Base-by-base conservation (phyloP, 1,284 basidiomycete genomes). In the Ganoderma sinense region DNA sequence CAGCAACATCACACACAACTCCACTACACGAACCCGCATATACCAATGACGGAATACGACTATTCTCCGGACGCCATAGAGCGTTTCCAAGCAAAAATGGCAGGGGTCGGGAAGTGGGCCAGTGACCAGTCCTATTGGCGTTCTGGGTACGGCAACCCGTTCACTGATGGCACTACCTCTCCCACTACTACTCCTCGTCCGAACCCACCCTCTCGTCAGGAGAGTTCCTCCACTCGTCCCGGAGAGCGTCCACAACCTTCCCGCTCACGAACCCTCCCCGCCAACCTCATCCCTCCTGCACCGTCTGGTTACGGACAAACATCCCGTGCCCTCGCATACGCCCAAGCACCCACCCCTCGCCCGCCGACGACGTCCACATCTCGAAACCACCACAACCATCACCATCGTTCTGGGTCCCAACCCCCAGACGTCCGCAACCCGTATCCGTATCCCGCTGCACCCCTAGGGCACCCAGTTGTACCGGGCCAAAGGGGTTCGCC, bases 1-100 rank as follows among this genome's bases (percentile, higher is more conserved):
- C 39, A 7, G 2, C 31, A 41, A 18, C 63, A 68, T 41, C 62
- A 11, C 41, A 55, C 58, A 51, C 29, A 8, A 23, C 36, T 66
- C 75, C 43, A 40, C 53, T 41, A n/a, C 33, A 43, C 33, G 8
- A 53, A 13, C 13, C 13, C 48, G 23, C 48, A 53, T 26, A 53
- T 1, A 51, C 23, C 53, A 62, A 87, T 87, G 86, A 87, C 86
- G 16, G 86, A 87, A 75, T 87, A 87, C 82, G 86, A 87, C 80
- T 87, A 84, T 78, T 88, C 86, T 51, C 86, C 86, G 58, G 86
- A 81, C 64, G 86, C 85, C 33, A 81, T 82, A 75, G 84, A 87
- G 69, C 81, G 81, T 16, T 83, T 82, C 74, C 59, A 82, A 58
- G 82, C 80, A 23, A 85, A 81, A 56, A 84, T 84, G 76, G 66